Base-by-base conservation (phyloP, 306 rosid genomes). In the Quercus dentata region DNA sequence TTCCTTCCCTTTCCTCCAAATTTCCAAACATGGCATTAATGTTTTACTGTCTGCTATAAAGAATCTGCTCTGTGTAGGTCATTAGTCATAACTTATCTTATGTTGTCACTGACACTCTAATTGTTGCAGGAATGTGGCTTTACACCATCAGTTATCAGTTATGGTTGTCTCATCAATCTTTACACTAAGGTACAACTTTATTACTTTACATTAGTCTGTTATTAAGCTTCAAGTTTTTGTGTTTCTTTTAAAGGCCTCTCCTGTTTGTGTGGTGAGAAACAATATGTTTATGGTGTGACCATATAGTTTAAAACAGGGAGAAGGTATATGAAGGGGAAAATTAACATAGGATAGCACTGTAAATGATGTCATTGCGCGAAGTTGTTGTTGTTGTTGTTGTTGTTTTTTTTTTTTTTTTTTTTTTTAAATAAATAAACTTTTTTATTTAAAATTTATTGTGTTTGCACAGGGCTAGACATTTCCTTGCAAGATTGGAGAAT, bases 101-200 rank as follows among this genome's bases (percentile, higher is more conserved):
- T 58, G 52, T 68, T 58, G 44, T 68, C 51, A 7, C 57, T 83
- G 67, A 83, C 74, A n/a, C 62, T 54, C 67, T 76, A 58, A 52
- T 80, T 64, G 33, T 74, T 49, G 78, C 73, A 95, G 99, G 98
- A 95, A 91, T 95, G 98, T 80, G 98, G 99, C 76, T 88, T 95
- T 85, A 85, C 94, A 63, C 99, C 99, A 78, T 90, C 98, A 11
- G 84, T 92, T 86, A 78, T 95, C 87, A 95, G 85, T 81, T 95
- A 92, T 87, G 97, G 99, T 52, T 95, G 99, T 88, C 89, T 95
- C 72, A 87, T 92, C 85, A 95, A 95, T 84, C 97, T 86, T 84
- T 95, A 90, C 77, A 79, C 89, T 58, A 95, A 95, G 98, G 99
- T 95, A 86, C 65, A 74, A 8, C 69, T 41, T 77, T 76, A 65